Conservation (phyloP, 2,329 filamentous ascomycete genomes). For the Arthrobotrys iridis region DNA sequence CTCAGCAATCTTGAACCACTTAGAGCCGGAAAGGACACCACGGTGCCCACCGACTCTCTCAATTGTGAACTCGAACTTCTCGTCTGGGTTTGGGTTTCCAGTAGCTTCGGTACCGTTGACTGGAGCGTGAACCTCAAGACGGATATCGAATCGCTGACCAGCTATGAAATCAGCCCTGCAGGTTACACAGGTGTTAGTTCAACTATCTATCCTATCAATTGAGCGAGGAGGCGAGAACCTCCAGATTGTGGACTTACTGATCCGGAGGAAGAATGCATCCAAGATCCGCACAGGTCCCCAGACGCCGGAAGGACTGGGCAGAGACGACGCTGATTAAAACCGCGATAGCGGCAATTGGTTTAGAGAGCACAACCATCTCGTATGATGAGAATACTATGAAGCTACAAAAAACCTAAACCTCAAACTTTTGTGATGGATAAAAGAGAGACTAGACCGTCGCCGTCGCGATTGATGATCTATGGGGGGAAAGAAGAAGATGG, state of each 20-base stretch:
- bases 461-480: conserved; percentile 47
- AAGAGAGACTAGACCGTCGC: conserved; percentile 42
- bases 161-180: conserved; percentile 78
- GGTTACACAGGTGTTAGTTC: conserved; percentile 8
- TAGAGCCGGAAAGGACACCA: conserved; percentile 66
- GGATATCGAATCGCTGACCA: conserved; percentile 84
- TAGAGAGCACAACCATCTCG: conserved; percentile 58
- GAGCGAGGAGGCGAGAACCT: background rate
- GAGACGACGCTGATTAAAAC: conserved; percentile 63
- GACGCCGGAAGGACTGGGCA: conserved; percentile 70
- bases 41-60: conserved; percentile 68
- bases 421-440: conserved; percentile 16
- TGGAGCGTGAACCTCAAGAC: conserved; percentile 82
- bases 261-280: conserved; percentile 72
- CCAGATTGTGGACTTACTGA: conserved; percentile 60
- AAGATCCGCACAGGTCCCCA: conserved; percentile 69
- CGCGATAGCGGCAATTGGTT: conserved; percentile 59
- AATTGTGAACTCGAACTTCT: conserved; percentile 79
- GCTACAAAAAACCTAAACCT: conserved; percentile 24
- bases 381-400: conserved; percentile 23
- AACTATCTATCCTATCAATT: background rate
- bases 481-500: conserved; percentile 4
- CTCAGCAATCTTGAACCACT: conserved; percentile 76
- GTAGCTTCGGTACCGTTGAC: conserved; percentile 84
- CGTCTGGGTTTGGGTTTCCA: conserved; percentile 73